Base-by-base conservation (phyloP, 495 filamentous ascomycete genomes). In the Bombardia bombarda region DNA sequence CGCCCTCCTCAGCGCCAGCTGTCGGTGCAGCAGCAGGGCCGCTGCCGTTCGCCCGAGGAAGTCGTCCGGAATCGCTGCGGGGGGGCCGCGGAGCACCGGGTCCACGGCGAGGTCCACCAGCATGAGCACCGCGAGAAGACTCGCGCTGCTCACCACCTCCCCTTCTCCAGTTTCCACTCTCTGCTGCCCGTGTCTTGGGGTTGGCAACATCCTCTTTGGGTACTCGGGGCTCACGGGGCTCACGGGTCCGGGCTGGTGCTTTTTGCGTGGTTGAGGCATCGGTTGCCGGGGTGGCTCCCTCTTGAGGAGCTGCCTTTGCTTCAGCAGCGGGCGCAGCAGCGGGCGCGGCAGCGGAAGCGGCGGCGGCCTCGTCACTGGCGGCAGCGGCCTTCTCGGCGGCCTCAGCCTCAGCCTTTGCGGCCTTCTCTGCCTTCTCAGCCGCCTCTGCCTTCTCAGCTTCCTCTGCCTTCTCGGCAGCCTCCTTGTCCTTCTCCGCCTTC, bases 391-490 rank as follows among this genome's bases (percentile, higher is more conserved):
- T 41, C 14, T 77, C 75, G 13, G 65, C 59, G 20, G 76, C 72
- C 32, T 80, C 78, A 8, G 77, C 72, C n/a, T 66, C 66, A 22
- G 66, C 66, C 48, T 90, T 46, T 62, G 60, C 47, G 57, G 43
- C 10, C 48, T 53, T 54, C 26, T 56, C 57, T 14, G 40, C 55
- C 46, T 58, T 52, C 24, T 78, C 71, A 31, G 65, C 69, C 58
- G 78, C 79, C 42, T 88, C 84, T 42, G 82, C 77, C 54, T 79
- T 81, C 18, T 74, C 78, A 63, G 88, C 88, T 18, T 90, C 86
- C 1, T 78, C 77, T 34, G 52, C 47, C n/a, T 50, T 52, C 7
- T 41, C 46, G n/a, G 48, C 42, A 23, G 51, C 38, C 14, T 49
- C 52, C 10, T 42, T 40, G 6, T 46, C 54, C n/a, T 42, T 30